Conservation (phyloP, 1,284 basidiomycete species). For the Ganoderma leucocontextum region DNA sequence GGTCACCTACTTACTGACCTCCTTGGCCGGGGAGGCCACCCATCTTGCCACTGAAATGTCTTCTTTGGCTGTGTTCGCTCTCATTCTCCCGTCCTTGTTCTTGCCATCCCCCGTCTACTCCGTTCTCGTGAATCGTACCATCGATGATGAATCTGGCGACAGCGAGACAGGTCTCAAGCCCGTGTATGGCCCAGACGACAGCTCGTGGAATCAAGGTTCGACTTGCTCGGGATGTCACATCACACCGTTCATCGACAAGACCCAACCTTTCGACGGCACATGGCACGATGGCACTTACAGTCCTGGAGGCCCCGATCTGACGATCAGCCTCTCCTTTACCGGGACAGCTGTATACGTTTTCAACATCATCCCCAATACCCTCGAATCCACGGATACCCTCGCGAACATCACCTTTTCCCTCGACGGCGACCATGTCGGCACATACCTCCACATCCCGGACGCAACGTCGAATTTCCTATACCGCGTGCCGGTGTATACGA, state of each 20-base stretch:
- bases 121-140: slow-evolving; percentile 29
- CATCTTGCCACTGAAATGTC: not conserved
- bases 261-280: slow-evolving; percentile 25
- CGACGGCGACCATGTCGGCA: slow-evolving; percentile 13
- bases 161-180: slow-evolving; percentile 27
- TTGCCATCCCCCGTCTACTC: not conserved
- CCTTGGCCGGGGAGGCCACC: not conserved
- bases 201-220: slow-evolving; percentile 30
- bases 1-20: too few relatives aligned
- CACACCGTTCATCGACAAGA: slow-evolving; percentile 11
- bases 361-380: slow-evolving; percentile 13
- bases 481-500: slow-evolving; percentile 42
- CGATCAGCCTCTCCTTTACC: slow-evolving; percentile 1
- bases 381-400: slow-evolving; percentile 5
- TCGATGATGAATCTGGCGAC: slow-evolving; percentile 36
- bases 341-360: slow-evolving; percentile 25
- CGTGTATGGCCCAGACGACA: slow-evolving; percentile 18
- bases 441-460: slow-evolving; percentile 15
- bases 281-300: slow-evolving; percentile 33
- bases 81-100: slow-evolving; percentile 1
- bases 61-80: not conserved
- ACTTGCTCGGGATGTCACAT: slow-evolving; percentile 26
- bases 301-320: not conserved
- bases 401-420: slow-evolving; percentile 19
- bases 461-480: slow-evolving; percentile 25